Evolutionary conservation across 129 eudicot genomes (phyloP).

Genomic region (Tagetes erecta): DNA sequence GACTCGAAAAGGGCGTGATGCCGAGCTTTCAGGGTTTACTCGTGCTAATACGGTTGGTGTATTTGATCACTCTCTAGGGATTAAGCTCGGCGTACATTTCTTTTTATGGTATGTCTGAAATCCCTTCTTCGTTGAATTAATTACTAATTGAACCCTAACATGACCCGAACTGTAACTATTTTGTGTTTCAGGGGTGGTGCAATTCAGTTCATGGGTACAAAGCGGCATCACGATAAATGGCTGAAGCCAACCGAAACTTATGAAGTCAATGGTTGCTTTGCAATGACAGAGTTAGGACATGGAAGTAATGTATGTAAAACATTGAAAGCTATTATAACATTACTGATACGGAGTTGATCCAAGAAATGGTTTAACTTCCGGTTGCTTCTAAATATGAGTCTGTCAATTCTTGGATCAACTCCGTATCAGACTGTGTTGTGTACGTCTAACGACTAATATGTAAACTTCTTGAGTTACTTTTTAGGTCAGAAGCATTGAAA

Average conservation of each 20-base stretch:
- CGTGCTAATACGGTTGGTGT: constrained; percentile 43
- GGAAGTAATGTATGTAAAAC: constrained; percentile 84
- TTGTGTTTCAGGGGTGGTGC: constrained; percentile 85
- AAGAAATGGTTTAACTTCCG: background rate
- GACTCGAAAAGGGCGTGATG: constrained; percentile 44
- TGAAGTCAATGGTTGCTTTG: constrained; percentile 79
- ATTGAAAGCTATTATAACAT: constrained; percentile 6
- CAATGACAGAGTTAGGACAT: constrained; percentile 99
- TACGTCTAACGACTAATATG: background rate
- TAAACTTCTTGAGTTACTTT: constrained; percentile 24
- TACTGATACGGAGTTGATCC: background rate
- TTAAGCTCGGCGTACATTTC: constrained; percentile 75
- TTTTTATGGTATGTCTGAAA: constrained; percentile 54
- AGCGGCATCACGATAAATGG: constrained; percentile 96
- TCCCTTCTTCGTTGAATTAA: background rate
- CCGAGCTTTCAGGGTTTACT: constrained; percentile 51
- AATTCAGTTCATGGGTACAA: constrained; percentile 83
- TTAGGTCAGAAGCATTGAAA: constrained; percentile 96
- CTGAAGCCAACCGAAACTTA: constrained; percentile 66
- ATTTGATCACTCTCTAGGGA: constrained; percentile 81
- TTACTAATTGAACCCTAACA: background rate
- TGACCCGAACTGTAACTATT: background rate
- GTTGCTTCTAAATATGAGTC: background rate
- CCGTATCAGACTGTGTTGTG: background rate
- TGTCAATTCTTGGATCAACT: background rate